Conservation (phyloP, 2,329 filamentous ascomycete genomes). For the Colletotrichum sansevieriae region DNA sequence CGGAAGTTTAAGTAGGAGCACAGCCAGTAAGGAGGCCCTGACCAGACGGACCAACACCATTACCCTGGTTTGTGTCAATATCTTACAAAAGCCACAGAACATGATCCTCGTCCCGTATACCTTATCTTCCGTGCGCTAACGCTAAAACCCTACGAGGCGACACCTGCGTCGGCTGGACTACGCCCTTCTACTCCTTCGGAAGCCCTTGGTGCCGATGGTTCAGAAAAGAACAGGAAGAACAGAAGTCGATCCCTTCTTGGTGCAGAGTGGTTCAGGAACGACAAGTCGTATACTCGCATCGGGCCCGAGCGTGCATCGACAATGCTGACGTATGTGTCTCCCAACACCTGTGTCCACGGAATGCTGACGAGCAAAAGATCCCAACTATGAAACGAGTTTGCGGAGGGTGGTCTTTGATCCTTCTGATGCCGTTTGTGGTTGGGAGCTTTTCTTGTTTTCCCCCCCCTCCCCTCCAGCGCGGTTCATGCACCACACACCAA, state of each 20-base stretch:
- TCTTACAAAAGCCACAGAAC: not conserved
- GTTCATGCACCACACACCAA: constrained; percentile 13
- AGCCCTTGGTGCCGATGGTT: not conserved
- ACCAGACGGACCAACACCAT: too few species aligned
- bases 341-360: constrained; percentile 1
- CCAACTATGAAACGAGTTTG: constrained; percentile 28
- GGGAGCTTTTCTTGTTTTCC: constrained; percentile 1
- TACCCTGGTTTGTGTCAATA: too few species aligned
- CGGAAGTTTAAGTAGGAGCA: too few species aligned
- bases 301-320: not conserved
- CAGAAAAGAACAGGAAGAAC: not conserved
- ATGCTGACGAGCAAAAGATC: not conserved
- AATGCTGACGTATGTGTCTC: constrained; percentile 8
- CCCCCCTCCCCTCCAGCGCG: constrained; percentile 9
- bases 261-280: not conserved
- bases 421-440: constrained; percentile 30
- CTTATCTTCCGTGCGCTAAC: not conserved
- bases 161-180: constrained; percentile 1
- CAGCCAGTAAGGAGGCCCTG: too few species aligned
- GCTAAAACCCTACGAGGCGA: constrained; percentile 6
- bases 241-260: constrained; percentile 3
- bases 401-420: constrained; percentile 5
- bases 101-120: not conserved
- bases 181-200: not conserved
- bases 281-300: constrained; percentile 21